Conservation (phyloP, 2,329 filamentous ascomycete species). For the Graphilbum ipis-grandicollis region DNA sequence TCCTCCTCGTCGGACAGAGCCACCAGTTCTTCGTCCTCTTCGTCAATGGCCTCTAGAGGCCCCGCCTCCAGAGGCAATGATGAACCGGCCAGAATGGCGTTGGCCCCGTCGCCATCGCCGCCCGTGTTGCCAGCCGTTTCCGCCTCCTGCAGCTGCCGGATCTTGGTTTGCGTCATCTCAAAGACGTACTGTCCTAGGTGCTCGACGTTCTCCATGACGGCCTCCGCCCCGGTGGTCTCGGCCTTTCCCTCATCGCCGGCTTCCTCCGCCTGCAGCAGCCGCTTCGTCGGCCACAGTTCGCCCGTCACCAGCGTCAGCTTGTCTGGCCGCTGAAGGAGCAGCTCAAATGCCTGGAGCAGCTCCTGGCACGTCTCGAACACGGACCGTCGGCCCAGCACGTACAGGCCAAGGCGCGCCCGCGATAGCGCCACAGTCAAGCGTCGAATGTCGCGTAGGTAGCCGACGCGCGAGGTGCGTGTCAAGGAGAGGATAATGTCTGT, state of each 20-base stretch:
- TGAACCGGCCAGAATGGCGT: no score
- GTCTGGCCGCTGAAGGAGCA: constrained; percentile 60
- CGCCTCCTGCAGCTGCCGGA: constrained; percentile 29
- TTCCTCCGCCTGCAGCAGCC: constrained; percentile 23
- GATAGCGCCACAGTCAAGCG: constrained; percentile 90
- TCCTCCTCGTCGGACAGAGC: constrained; percentile 5
- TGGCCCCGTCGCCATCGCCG: not conserved
- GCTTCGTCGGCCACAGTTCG: constrained; percentile 64
- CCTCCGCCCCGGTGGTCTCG: constrained; percentile 35
- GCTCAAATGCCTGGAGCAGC: constrained; percentile 68
- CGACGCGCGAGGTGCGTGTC: constrained; percentile 72
- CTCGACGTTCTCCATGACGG: constrained; percentile 77
- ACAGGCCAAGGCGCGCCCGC: constrained; percentile 77
- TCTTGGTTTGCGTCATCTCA: constrained; percentile 66
- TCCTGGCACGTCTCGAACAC: constrained; percentile 85
- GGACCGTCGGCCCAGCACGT: constrained; percentile 73
- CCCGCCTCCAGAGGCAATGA: no score
- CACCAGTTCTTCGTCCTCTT: constrained; percentile 6
- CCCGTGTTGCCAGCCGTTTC: not conserved
- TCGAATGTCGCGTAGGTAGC: constrained; percentile 84
- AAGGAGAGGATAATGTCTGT: constrained; percentile 84
- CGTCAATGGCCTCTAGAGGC: not conserved
- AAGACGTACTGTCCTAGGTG: constrained; percentile 92
- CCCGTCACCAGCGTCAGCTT: constrained; percentile 68
- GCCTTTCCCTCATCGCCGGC: constrained; percentile 40